These are phyloP conservation scores for Alternaria alternata DNA, from an alignment of 2,329 filamentous ascomycete species.

Conservation along the genomic window DNA sequence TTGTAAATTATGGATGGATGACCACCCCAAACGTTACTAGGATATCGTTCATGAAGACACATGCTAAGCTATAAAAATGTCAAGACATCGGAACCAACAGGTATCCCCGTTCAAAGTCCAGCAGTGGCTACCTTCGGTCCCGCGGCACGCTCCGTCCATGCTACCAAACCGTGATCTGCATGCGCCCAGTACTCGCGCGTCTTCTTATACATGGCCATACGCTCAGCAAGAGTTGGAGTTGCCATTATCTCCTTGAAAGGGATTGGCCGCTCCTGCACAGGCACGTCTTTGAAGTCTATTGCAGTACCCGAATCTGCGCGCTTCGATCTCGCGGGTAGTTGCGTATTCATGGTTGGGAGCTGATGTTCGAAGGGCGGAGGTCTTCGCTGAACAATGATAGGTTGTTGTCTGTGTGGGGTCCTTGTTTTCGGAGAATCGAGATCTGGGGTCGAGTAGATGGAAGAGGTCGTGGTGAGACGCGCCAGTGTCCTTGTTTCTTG, in stretches of 20 bases:
- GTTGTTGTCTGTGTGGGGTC: not conserved
- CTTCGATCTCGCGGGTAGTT: slow-evolving; percentile 25
- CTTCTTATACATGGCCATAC: slow-evolving; percentile 44
- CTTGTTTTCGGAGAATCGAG: not conserved
- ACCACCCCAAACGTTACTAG: not conserved
- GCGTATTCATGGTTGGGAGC: not conserved
- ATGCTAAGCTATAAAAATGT: not conserved
- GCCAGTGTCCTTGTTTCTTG: not conserved
- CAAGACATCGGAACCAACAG: not conserved
- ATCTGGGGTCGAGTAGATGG: slow-evolving; percentile 11
- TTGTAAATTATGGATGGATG: not conserved
- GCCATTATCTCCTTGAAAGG: slow-evolving; percentile 44
- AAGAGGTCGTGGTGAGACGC: slow-evolving; percentile 13
- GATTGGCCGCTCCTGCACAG: slow-evolving; percentile 31
- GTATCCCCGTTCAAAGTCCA: not conserved
- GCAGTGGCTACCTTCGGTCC: slow-evolving; percentile 4
- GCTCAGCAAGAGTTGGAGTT: slow-evolving; percentile 32
- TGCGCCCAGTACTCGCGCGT: slow-evolving; percentile 48
- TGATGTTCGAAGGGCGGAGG: not conserved
- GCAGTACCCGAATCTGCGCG: slow-evolving; percentile 46
- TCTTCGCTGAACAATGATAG: not conserved
- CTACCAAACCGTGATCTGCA: slow-evolving; percentile 43
- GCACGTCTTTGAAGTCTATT: slow-evolving; percentile 34
- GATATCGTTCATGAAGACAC: not conserved
- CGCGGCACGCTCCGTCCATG: slow-evolving; percentile 33